Percentiles rank a stretch among this genome's conserved stretches.
Evolutionary conservation across 306 rosid species (phyloP).

Genomic region (Dryas drummondii): DNA sequence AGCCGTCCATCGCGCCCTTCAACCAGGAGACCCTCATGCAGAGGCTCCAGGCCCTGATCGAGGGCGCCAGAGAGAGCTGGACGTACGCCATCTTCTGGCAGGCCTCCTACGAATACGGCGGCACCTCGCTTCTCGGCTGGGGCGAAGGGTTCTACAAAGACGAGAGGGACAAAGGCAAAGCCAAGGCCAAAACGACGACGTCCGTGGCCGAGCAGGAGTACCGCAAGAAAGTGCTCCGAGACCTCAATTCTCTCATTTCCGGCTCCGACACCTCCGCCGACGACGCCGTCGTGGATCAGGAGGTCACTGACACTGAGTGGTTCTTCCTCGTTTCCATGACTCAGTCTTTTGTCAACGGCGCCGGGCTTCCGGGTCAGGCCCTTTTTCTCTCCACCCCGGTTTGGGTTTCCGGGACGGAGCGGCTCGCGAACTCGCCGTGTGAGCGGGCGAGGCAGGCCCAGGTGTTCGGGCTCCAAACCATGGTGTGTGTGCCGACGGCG

Average conservation of each 20-base stretch:
- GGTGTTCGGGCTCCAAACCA: slow-evolving; percentile 62
- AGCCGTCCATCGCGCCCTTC: slow-evolving; percentile 34
- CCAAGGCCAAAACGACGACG: slow-evolving; percentile 33
- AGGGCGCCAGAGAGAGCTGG: slow-evolving; percentile 70
- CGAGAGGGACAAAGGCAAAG: slow-evolving; percentile 57
- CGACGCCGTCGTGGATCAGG: slow-evolving; percentile 67
- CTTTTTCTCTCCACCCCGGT: slow-evolving; percentile 53
- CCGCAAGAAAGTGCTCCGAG: slow-evolving; percentile 76
- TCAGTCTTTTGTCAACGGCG: slow-evolving; percentile 66
- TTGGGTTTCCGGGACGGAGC: slow-evolving; percentile 67
- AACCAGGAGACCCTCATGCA: slow-evolving; percentile 90
- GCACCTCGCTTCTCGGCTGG: slow-evolving; percentile 72
- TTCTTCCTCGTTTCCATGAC: slow-evolving; percentile 93
- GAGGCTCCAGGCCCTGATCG: slow-evolving; percentile 79
- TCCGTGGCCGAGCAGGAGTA: slow-evolving; percentile 72
- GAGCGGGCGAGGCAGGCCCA: slow-evolving; percentile 79
- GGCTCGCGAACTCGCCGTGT: slow-evolving; percentile 44
- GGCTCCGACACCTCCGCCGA: slow-evolving; percentile 49
- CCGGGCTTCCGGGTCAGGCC: slow-evolving; percentile 72
- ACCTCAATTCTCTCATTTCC: slow-evolving; percentile 78
- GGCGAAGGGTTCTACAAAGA: slow-evolving; percentile 96
- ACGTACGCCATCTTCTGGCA: slow-evolving; percentile 99
- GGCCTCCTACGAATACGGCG: slow-evolving; percentile 60
- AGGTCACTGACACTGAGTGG: slow-evolving; percentile 97
- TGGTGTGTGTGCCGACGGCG: slow-evolving; percentile 68